A percentile compares a stretch with the other conserved stretches of the same genome.
Evolutionary conservation across 805 yeast genomes (phyloP).

Genomic region (Zygosaccharomyces bailii): DNA sequence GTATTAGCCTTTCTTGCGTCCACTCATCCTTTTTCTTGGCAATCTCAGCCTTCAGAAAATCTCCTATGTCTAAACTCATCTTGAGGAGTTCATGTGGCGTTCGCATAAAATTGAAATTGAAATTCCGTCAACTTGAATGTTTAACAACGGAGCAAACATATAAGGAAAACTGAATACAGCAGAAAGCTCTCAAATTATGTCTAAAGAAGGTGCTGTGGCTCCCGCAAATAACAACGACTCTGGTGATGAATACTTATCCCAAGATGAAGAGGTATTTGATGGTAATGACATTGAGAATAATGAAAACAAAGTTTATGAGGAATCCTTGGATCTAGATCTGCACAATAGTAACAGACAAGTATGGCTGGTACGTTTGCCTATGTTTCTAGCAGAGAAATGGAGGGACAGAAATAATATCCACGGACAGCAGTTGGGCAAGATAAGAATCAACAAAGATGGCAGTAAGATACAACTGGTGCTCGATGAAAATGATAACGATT

Average conservation of each 20-base stretch:
- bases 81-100: neutral
- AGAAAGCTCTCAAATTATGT: neutral
- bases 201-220: constrained; percentile 3
- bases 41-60: constrained; percentile 46
- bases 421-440: constrained; percentile 78
- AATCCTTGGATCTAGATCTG: constrained; percentile 74
- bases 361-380: constrained; percentile 90
- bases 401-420: constrained; percentile 54
- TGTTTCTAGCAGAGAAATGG: constrained; percentile 82
- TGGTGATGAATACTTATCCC: constrained; percentile 41
- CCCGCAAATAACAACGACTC: constrained; percentile 20
- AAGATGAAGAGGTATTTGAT: constrained; percentile 43
- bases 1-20: constrained; percentile 4
- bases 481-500: constrained; percentile 46
- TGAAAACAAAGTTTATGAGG: constrained; percentile 45
- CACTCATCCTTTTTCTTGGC: constrained; percentile 39
- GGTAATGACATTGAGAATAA: constrained; percentile 43
- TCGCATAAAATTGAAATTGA: neutral
- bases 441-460: constrained; percentile 61
- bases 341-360: constrained; percentile 62
- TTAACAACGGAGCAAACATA: neutral
- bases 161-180: too few relatives aligned
- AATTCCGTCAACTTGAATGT: neutral
- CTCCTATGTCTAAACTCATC: constrained; percentile 52
- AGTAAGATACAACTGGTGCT: constrained; percentile 53